A percentile compares a stretch with the other conserved stretches of the same genome.
Conservation (phyloP, 1,139 yeast species). For the Pichia sp. region DNA sequence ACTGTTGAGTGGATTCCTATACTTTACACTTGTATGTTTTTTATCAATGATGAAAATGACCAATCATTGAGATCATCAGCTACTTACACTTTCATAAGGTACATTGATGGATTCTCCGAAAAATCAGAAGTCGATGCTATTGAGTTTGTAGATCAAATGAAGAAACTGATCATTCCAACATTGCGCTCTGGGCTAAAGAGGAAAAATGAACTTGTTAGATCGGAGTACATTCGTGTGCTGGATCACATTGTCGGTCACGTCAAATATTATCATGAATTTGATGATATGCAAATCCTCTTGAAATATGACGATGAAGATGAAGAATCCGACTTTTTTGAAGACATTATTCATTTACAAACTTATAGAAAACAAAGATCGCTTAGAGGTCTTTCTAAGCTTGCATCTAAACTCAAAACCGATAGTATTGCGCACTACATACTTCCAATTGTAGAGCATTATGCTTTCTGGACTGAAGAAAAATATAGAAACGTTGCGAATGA, state of each 20-base stretch:
- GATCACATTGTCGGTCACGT: conserved; percentile 56
- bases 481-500: conserved; percentile 71
- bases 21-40: conserved; percentile 61
- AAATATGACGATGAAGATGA: conserved; percentile 53
- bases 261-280: conserved; percentile 49
- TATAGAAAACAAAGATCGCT: conserved; percentile 85
- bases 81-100: conserved; percentile 57
- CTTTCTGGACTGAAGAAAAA: conserved; percentile 56
- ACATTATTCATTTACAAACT: conserved; percentile 77
- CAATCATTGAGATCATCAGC: conserved; percentile 79
- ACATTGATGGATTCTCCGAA: conserved; percentile 53
- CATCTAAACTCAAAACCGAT: conserved; percentile 44
- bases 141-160: conserved; percentile 43
- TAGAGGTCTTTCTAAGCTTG: conserved; percentile 47
- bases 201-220: conserved; percentile 57
- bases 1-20: conserved; percentile 78
- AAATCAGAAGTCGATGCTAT: conserved; percentile 32
- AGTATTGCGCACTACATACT: conserved; percentile 75
- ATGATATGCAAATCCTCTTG: conserved; percentile 64
- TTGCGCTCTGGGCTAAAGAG: conserved; percentile 67
- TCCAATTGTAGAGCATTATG: conserved; percentile 81
- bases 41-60: conserved; percentile 75
- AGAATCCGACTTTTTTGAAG: conserved; percentile 79
- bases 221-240: conserved; percentile 65
- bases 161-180: conserved; percentile 58